Percentiles rank a stretch among this genome's conserved stretches.
Conservation (phyloP, 2,329 filamentous ascomycete species). For the Trichoderma sp. region DNA sequence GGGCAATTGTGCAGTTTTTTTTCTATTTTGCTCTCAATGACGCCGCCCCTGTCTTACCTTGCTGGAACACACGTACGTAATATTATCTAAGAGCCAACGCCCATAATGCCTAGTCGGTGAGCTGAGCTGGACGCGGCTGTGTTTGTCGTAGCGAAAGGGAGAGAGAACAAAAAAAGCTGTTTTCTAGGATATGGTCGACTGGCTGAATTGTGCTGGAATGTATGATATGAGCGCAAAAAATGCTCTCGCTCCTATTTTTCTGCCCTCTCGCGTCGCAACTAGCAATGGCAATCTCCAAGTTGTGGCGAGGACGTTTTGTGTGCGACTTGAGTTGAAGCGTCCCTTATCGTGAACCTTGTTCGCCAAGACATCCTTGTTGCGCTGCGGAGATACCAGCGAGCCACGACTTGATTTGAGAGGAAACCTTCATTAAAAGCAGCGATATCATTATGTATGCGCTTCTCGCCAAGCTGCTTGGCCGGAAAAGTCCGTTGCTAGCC, state of each 20-base stretch:
- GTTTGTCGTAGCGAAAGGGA: neutral
- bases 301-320: neutral
- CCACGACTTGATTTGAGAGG: neutral
- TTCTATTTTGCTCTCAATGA: neutral
- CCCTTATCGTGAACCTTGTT: neutral
- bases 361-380: neutral
- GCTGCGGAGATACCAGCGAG: neutral
- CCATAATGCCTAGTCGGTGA: neutral
- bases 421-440: slow-evolving; percentile 7
- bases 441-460: neutral
- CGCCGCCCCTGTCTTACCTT: neutral
- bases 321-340: neutral
- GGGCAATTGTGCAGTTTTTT: neutral
- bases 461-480: slow-evolving; percentile 3
- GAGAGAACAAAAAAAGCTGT: neutral
- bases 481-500: neutral
- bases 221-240: neutral
- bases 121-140: neutral
- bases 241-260: neutral
- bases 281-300: neutral
- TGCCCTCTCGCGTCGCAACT: neutral
- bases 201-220: neutral
- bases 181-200: neutral
- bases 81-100: slow-evolving; percentile 10
- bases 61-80: neutral